Base-by-base conservation (phyloP, 2,329 filamentous ascomycete species). In the Exophiala sideris region DNA sequence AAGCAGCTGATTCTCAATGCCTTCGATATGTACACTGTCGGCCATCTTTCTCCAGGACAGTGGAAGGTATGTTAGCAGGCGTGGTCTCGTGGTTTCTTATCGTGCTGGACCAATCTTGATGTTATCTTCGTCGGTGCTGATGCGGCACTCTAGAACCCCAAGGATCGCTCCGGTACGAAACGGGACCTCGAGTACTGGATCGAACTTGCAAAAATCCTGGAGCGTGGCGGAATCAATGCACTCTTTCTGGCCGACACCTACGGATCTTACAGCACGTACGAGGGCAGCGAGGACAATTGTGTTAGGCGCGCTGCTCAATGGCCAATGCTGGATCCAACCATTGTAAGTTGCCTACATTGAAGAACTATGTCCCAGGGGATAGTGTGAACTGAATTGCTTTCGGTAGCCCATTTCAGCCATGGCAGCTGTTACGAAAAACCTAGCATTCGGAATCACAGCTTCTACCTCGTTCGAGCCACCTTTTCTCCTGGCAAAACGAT, bases 1-100 rank as follows among this genome's bases (percentile, higher is more conserved):
- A 81, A 80, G 60, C 74, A 79, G 21, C 84, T 85, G 11, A 64
- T 85, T 5, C 71, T 86, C 44, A 86, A 85, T 70, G 83, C 82
- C 2, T 85, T 86, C 60, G 83, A 85, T 55, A 85, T 85, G 82
- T 82, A 76, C 2, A 85, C 82, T 0, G 76, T 85, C 5, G 83
- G 83, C 2, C 84, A 87, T 65, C 65, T 87, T 33, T 83, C 80
- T 0, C 82, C 83, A 1, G 84, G 84, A 0, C 83, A 86, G 69
- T 87, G 84, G 84, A 86, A 84, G 71, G 80, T 80, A 46, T 55
- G 68, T 56, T 1, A 7, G 34, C 9, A 36, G 14, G 34, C 9
- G 3, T 9, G 34, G 9, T 36, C 3, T 36, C 34, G 34, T 36
- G 34, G 3, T 36, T 3, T 10, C 14, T 36, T 3, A 16, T 20